Percentiles rank a stretch among this genome's conserved stretches.
phyloP scores from a whole-genome alignment of 106 monocot species.

The Apostasia shenzhenica region DNA sequence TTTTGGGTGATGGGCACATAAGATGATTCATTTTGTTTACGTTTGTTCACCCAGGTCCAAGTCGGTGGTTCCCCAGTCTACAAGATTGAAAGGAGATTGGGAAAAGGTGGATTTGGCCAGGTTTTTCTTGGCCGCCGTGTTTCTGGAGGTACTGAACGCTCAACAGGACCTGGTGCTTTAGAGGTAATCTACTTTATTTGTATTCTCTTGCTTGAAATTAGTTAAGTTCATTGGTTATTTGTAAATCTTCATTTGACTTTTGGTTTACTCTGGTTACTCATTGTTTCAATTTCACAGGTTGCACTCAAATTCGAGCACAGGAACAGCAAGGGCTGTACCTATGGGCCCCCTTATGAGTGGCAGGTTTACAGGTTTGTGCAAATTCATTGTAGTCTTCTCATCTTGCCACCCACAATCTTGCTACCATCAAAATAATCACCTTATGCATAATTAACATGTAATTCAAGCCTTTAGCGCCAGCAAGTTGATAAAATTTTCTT shows the following conservation, averaged over 20 bases:
- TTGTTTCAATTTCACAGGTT: constrained; percentile 30
- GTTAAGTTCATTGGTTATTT: neutral
- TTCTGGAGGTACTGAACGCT: constrained; percentile 54
- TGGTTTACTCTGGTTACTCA: neutral
- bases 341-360: constrained; percentile 95
- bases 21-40: neutral
- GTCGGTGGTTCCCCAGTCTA: constrained; percentile 83
- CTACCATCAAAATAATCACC: neutral
- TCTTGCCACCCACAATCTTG: neutral
- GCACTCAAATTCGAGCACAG: constrained; percentile 82
- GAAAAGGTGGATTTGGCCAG: constrained; percentile 97
- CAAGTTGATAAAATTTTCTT: constrained; percentile 6
- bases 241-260: neutral
- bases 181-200: constrained; percentile 39
- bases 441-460: neutral
- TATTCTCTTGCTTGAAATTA: neutral
- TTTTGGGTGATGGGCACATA: neutral
- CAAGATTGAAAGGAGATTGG: constrained; percentile 77
- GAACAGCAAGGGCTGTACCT: constrained; percentile 85
- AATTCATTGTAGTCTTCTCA: neutral
- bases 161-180: constrained; percentile 47
- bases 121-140: constrained; percentile 91
- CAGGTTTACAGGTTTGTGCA: constrained; percentile 69
- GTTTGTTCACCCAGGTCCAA: constrained; percentile 44
- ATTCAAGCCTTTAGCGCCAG: neutral